Evolutionary conservation across 257 asterid genomes (phyloP), one percentile per base, ranked within the genome.

Genomic region (Solanum rostratum): DNA sequence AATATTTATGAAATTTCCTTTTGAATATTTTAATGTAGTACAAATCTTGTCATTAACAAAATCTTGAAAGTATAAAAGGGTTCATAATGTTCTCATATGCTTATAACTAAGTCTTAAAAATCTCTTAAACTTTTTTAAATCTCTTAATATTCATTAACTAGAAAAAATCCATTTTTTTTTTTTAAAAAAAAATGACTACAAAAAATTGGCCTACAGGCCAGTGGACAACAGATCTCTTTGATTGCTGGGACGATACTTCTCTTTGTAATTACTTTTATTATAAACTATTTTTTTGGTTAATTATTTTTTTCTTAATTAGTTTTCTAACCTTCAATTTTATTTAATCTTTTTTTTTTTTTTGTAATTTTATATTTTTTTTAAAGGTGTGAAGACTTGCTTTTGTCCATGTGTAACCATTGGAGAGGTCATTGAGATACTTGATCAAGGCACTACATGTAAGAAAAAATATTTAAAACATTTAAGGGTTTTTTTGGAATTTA

Each of bases 401-500:
- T 90, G 92, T 68, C 89, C 92, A n/a, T 90, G 90, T 84, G 69
- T 85, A 73, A 84, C 85, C 46, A 73, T 79, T 15, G 92, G 90
- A 24, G 79, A 88, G 65, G 84, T 85, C 16, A 59, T 86, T 57
- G 92, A 88, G 87, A 81, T 86, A 71, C 74, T 90, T 68, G 92
- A 88, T 50, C 74, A 85, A 85, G 92, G 92, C 24, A 70, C 84
- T 11, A 90, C 92, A 60, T 15, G 90, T 89, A 88, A 80, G 86
- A 7, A 20, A n/a, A 30, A 43, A n/a, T 29, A 10, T 9, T 52
- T 69, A 13, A 13, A 5, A 9, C 19, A 19, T 20, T 43, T 15
- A 83, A 41, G 2, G 12, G 39, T 54, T 83, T 16, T 8, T 68
- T 69, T 19, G 14, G 50, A 4, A 39, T 69, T 69, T 4, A 37